These are phyloP conservation scores for Halteria grandinella DNA, from an alignment of 73 alveolate genomes.

Conservation along the genomic window DNA sequence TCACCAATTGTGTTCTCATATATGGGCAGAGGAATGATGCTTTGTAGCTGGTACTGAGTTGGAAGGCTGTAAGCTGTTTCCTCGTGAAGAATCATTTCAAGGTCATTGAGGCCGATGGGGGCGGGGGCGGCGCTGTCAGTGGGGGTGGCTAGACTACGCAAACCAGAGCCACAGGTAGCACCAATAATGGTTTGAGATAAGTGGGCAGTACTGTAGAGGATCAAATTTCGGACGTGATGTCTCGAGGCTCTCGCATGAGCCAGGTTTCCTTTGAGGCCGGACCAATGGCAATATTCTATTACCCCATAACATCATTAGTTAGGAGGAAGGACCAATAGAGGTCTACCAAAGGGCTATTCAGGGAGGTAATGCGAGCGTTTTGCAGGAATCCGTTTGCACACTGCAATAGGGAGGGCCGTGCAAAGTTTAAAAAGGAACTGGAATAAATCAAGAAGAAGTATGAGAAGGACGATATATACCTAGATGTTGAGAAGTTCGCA, in stretches of 20 bases:
- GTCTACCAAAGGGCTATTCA: neutral
- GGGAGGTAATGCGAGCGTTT: conserved; percentile 22
- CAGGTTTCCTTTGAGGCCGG: too few species aligned
- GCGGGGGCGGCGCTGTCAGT: neutral
- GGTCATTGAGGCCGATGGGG: neutral
- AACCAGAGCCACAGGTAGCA: too few species aligned
- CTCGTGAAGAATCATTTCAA: conserved; percentile 27
- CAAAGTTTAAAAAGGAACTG: conserved; percentile 25
- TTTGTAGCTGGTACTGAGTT: conserved; percentile 5
- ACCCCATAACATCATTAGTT: conserved; percentile 4
- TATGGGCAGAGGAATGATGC: neutral
- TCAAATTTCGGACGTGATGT: too few species aligned
- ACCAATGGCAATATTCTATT: conserved; percentile 33
- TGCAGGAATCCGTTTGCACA: conserved; percentile 47
- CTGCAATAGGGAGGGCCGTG: conserved; percentile 22
- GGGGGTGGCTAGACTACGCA: too few species aligned
- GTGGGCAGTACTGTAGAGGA: too few species aligned
- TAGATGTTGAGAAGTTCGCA: conserved; percentile 5
- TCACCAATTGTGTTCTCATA: conserved; percentile 30
- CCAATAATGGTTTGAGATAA: too few species aligned
- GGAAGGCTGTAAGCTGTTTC: conserved; percentile 14
- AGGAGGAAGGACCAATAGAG: neutral
- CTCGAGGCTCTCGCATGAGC: too few species aligned
- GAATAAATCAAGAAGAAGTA: conserved; percentile 15
- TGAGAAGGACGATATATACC: conserved; percentile 30